A percentile compares a stretch with the other conserved stretches of the same genome.
Evolutionary conservation across 176 grass and related monocot species (phyloP).

Genomic region (Bothriochloa decipiens): DNA sequence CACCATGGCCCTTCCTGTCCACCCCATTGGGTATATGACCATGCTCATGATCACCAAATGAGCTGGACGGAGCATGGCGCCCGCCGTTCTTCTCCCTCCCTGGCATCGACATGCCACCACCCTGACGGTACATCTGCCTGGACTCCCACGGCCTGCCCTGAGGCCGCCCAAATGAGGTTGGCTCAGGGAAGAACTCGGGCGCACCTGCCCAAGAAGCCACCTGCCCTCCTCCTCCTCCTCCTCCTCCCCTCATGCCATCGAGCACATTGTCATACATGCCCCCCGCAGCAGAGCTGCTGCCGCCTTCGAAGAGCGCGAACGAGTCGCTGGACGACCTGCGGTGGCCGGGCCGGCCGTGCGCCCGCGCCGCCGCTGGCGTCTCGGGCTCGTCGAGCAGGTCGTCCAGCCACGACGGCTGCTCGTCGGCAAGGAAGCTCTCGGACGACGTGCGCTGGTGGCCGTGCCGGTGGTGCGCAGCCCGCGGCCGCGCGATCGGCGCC

Average conservation of each 20-base stretch:
- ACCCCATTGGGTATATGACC: conserved; percentile 37
- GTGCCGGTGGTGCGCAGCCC: conserved; percentile 47
- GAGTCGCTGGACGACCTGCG: conserved; percentile 91
- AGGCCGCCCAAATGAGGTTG: conserved; percentile 47
- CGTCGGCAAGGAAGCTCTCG: conserved; percentile 79
- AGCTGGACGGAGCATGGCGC: conserved; percentile 22
- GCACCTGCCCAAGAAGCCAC: conserved; percentile 38
- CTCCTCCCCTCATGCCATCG: conserved; percentile 44
- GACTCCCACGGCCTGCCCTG: conserved; percentile 58
- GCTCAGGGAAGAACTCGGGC: conserved; percentile 53
- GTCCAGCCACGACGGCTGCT: conserved; percentile 96
- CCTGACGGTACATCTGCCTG: conserved; percentile 48
- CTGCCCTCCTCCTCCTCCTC: background rate
- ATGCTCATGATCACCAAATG: conserved; percentile 45
- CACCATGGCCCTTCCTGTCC: conserved; percentile 51
- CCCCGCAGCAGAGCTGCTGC: conserved; percentile 34
- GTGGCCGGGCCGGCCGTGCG: conserved; percentile 53
- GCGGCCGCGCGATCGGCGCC: conserved; percentile 46
- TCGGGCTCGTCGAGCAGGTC: conserved; percentile 86
- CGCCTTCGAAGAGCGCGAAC: conserved; percentile 65
- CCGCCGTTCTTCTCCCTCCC: conserved; percentile 52
- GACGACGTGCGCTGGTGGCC: conserved; percentile 78
- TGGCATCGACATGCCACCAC: conserved; percentile 25
- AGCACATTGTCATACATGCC: conserved; percentile 49
- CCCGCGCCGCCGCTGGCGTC: conserved; percentile 34